Conservation (phyloP, 2,329 filamentous ascomycete species). For the Xylogone sp. region DNA sequence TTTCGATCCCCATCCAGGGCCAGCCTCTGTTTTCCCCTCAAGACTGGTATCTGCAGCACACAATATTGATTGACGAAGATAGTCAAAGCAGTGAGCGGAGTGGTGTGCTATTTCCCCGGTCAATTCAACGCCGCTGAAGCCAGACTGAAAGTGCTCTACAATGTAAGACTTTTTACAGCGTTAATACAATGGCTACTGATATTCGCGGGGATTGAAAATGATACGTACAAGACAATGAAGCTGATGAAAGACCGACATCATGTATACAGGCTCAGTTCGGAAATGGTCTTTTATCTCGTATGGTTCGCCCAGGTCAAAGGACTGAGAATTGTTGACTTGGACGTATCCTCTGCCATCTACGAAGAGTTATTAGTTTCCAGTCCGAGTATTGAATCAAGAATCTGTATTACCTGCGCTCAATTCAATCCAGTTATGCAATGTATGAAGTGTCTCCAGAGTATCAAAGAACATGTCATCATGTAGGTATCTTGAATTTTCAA, state of each 20-base stretch:
- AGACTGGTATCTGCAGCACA: conserved; percentile 11
- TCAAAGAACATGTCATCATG: conserved; percentile 10
- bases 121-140: conserved; percentile 1
- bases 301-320: conserved; percentile 4
- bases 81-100: conserved; percentile 11
- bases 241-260: conserved; percentile 14
- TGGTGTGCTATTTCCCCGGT: conserved; percentile 8
- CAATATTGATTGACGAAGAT: conserved; percentile 12
- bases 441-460: conserved; percentile 4
- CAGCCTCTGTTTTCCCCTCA: conserved; percentile 1
- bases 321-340: conserved; percentile 4
- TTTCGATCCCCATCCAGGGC: conserved; percentile 9
- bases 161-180: conserved; percentile 9
- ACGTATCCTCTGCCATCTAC: conserved; percentile 11
- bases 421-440: conserved; percentile 12
- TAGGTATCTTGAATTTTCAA: conserved; percentile 7
- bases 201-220: neutral
- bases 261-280: conserved; percentile 6
- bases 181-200: neutral
- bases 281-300: conserved; percentile 3
- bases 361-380: neutral
- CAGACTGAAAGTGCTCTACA: conserved; percentile 3
- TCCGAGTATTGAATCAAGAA: neutral
- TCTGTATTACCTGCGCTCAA: conserved; percentile 8
- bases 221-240: conserved; percentile 11